Conservation (phyloP, 106 monocot genomes). For the Dendrobium chrysotoxum region DNA sequence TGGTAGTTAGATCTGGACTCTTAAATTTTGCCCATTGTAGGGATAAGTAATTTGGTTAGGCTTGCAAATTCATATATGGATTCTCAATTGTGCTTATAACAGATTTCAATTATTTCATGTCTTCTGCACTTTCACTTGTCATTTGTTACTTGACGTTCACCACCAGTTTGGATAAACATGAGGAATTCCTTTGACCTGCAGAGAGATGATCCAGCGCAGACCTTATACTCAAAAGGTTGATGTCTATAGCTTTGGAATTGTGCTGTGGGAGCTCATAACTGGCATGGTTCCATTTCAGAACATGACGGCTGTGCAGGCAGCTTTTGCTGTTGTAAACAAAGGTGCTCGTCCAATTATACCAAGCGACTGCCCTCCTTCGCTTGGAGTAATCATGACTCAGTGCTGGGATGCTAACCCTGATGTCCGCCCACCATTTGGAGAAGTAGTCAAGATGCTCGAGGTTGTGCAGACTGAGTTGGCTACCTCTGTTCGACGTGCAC, state of each 20-base stretch:
- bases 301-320: slow-evolving; percentile 54
- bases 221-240: slow-evolving; percentile 27
- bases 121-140: too few relatives aligned
- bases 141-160: too few relatives aligned
- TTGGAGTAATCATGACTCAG: slow-evolving; percentile 2
- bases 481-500: slow-evolving; percentile 30
- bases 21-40: too few relatives aligned
- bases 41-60: too few relatives aligned
- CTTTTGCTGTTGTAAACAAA: slow-evolving; percentile 69
- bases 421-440: slow-evolving; percentile 19
- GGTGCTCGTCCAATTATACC: slow-evolving; percentile 38
- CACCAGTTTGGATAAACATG: background rate
- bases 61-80: too few relatives aligned
- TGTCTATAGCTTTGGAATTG: slow-evolving; percentile 28
- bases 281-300: slow-evolving; percentile 28
- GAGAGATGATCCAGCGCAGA: slow-evolving; percentile 36
- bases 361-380: slow-evolving; percentile 5
- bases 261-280: slow-evolving; percentile 28
- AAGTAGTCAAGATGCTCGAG: slow-evolving; percentile 36
- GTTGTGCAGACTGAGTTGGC: slow-evolving; percentile 35
- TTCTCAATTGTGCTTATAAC: too few relatives aligned
- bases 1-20: too few relatives aligned
- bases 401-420: slow-evolving; percentile 23
- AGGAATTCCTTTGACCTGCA: slow-evolving; percentile 7
- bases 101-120: too few relatives aligned